Evolutionary conservation across 2,329 filamentous ascomycete species (phyloP), one percentile per base, ranked within the genome.

Genomic region (Aureobasidium lini): DNA sequence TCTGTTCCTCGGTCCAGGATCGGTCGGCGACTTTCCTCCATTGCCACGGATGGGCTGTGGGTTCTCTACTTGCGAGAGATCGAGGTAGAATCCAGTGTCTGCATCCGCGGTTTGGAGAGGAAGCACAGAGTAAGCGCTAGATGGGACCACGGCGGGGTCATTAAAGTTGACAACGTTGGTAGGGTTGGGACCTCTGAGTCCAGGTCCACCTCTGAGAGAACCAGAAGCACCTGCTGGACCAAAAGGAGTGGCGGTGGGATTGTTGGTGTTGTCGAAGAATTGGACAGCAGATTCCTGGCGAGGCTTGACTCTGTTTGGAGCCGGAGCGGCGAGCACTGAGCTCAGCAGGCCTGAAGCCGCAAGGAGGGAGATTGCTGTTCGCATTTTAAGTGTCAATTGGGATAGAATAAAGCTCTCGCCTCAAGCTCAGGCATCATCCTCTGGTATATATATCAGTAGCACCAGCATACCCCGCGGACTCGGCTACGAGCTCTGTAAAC

Each of bases 1-100:
- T 36, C 61, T 50, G 23, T 72, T 73, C 6, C 68, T 65, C 63
- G 68, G 68, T 8, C 72, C 73, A 16, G 74, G 71, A 62, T 76
- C 73, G 0, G 72, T 76, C 0, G 73, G 72, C 3, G 64, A 66
- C n/a, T 69, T 69, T 6, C 63, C 68, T 15, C 67, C 66, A 4
- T 15, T 36, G n/a, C 72, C 73, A 37, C 71, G 67, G 29, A 76
- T 73, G 0, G 73, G 73, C 42, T 76, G 73, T 4, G 73, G 73
- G 52, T 75, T 74, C 62, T 74, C 70, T 3, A 74, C 69, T 15
- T 67, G 66, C 0, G 67, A 66, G 2, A 76, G 65, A 53, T 75
- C 72, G 23, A 76, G 68, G 59, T 72, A 74, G 2, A 76, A 62
- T 4, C 74, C 73, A 6, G 74, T 66, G 23, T 74, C 67, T 28